Base-by-base conservation (phyloP, 2,329 filamentous ascomycete species). In the Scortechinia acanthostroma region DNA sequence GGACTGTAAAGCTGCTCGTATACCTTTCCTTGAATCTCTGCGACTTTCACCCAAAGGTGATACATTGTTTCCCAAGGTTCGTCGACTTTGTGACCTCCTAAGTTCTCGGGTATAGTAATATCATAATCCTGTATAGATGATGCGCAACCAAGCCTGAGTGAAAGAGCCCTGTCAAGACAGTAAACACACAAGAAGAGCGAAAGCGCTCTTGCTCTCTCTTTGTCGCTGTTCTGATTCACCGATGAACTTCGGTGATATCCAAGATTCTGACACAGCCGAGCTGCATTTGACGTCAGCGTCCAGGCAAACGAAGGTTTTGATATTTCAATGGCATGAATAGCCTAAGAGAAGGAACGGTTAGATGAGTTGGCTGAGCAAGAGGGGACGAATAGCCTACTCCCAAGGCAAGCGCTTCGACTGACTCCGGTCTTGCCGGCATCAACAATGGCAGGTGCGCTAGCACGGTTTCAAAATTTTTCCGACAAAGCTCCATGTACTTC, bases 291-390 rank as follows among this genome's bases (percentile, higher is more conserved):
- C 20, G 72, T 74, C 16, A 85, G 62, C n/a, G 77, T 74, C 73
- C 79, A 82, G n/a, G 76, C 77, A 3, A 85, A 67, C 0, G 77
- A 78, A 1, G 79, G 77, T 30, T 77, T 76, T 3, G 77, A 80
- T 14, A 74, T 68, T 49, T 84, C 79, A 42, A 83, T 71, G 13
- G 79, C 72, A 51, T 83, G 77, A n/a, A 77, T 62, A 3, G 76
- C 69, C 76, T 83, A 43, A 15, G n/a, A n/a, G n/a, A n/a, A 45
- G 20, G 1, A 13, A 37, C 3, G 25, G 30, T 15, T 4, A 21
- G 22, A 19, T 25, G 21, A 30, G 10, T 46, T 3, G 45, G 19
- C 15, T n/a, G 25, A 10, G 14, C n/a, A 21, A 1, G 15, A 20
- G 3, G 21, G 4, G 4, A 10, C 5, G 21, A 17, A 46, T 3